Percentiles rank a stretch among this genome's conserved stretches.
These are phyloP conservation scores for Xylariomycetidae sp. DNA, from an alignment of 2,329 filamentous ascomycete genomes.

Conservation along the genomic window DNA sequence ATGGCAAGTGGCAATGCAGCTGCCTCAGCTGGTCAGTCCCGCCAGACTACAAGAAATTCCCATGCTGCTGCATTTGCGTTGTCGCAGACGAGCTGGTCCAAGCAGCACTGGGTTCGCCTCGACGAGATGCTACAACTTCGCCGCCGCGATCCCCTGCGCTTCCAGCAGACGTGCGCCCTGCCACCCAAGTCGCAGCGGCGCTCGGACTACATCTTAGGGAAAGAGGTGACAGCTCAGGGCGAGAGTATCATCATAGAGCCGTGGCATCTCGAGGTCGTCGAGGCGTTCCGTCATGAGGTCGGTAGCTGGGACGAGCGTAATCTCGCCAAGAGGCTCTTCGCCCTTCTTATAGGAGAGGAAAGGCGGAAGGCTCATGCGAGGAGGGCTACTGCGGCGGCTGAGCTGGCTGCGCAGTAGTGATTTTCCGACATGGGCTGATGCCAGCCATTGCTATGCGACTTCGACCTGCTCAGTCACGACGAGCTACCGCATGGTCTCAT, in stretches of 20 bases:
- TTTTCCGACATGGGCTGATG: too few species aligned
- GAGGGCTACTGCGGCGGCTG: too few species aligned
- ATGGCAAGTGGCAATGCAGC: too few species aligned
- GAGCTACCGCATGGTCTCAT: too few species aligned
- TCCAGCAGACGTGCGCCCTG: slow-evolving; percentile 25
- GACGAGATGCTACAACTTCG: slow-evolving; percentile 49
- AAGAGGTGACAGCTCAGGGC: slow-evolving; percentile 42
- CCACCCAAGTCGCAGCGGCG: slow-evolving; percentile 8
- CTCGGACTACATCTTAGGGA: slow-evolving; percentile 37
- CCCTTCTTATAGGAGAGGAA: slow-evolving; percentile 47
- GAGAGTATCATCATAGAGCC: slow-evolving; percentile 43
- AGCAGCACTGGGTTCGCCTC: slow-evolving; percentile 49
- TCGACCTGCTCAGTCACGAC: too few species aligned
- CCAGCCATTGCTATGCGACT: too few species aligned
- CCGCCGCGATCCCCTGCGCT: slow-evolving; percentile 34
- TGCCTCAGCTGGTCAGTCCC: too few species aligned
- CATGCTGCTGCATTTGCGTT: slow-evolving; percentile 16
- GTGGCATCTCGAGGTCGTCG: slow-evolving; percentile 56
- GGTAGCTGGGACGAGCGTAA: slow-evolving; percentile 45
- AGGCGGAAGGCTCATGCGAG: slow-evolving; percentile 28
- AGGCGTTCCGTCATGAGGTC: slow-evolving; percentile 45
- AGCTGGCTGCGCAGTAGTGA: too few species aligned
- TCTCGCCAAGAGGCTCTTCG: slow-evolving; percentile 50
- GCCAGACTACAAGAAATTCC: too few species aligned
- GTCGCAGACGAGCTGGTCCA: slow-evolving; percentile 43